A percentile compares a stretch with the other conserved stretches of the same genome.
phyloP scores from a whole-genome alignment of 78 protist genomes.

The Speleostelium caveatum region DNA sequence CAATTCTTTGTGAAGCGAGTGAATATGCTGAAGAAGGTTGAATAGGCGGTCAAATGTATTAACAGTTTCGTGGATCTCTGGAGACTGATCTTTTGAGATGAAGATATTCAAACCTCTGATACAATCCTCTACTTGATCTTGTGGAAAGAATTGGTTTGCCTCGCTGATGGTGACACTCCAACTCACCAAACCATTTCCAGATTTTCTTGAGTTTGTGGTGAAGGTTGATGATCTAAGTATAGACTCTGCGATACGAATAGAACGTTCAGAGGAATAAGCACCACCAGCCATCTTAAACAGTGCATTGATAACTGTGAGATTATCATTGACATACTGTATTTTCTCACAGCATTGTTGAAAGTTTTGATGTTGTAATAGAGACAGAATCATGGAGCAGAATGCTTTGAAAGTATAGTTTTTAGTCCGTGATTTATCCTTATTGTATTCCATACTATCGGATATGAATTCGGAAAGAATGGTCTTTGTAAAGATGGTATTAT shows the following conservation, averaged over 20 bases:
- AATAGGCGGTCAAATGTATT: neutral
- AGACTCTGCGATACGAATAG: neutral
- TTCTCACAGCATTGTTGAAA: neutral
- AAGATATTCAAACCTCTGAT: slow-evolving; percentile 11
- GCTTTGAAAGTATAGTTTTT: neutral
- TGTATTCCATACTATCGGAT: neutral
- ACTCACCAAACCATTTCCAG: neutral
- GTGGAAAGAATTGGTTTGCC: neutral
- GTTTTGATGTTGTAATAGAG: neutral
- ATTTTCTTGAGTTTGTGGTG: neutral
- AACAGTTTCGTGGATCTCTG: neutral
- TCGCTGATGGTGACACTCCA: neutral
- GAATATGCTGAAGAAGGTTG: neutral
- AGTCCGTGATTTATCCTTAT: neutral
- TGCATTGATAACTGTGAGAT: neutral
- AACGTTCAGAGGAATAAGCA: neutral
- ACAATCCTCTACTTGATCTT: slow-evolving; percentile 7
- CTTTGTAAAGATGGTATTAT: neutral
- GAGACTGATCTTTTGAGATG: neutral
- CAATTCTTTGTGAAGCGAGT: neutral
- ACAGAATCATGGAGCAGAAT: neutral
- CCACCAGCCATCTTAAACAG: neutral
- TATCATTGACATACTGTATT: neutral
- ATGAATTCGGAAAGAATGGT: neutral
- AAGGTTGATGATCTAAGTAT: neutral